Percentiles rank a stretch among this genome's conserved stretches.
phyloP scores from a whole-genome alignment of 2,329 filamentous ascomycete genomes.

The Stromatinia cepivora region DNA sequence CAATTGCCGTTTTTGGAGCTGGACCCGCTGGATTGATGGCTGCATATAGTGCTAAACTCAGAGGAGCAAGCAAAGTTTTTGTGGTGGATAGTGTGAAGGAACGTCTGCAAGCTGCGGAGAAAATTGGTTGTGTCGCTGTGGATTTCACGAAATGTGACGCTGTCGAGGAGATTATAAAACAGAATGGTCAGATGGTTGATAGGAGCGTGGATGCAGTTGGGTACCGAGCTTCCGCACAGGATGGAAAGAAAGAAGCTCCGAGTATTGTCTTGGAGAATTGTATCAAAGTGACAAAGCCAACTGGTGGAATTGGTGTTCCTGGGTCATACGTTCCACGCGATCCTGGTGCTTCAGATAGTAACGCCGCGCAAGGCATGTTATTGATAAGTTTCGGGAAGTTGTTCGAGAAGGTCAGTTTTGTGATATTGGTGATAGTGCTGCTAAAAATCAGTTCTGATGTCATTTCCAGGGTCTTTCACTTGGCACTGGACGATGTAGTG shows the following conservation, averaged over 20 bases:
- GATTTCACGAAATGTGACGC: conserved; percentile 61
- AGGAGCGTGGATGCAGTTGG: conserved; percentile 65
- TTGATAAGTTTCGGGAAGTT: conserved; percentile 65
- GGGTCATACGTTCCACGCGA: conserved; percentile 48
- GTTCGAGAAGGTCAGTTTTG: conserved; percentile 60
- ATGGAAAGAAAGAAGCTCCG: conserved; percentile 59
- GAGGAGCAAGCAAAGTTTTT: conserved; percentile 61
- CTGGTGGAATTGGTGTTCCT: conserved; percentile 39
- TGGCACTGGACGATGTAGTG: conserved; percentile 65
- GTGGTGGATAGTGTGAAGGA: conserved; percentile 64
- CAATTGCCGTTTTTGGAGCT: conserved; percentile 64
- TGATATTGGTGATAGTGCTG: not conserved
- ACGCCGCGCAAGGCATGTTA: conserved; percentile 63
- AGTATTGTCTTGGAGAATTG: conserved; percentile 48
- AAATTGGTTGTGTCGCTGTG: conserved; percentile 61
- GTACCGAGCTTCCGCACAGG: conserved; percentile 60
- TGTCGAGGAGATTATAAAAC: conserved; percentile 59
- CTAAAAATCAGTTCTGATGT: not conserved
- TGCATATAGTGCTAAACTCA: conserved; percentile 60
- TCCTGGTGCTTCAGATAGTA: conserved; percentile 62
- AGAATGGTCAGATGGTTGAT: conserved; percentile 62
- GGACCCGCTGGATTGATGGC: conserved; percentile 67
- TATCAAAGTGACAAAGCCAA: conserved; percentile 36
- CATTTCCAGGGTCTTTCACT: conserved; percentile 54
- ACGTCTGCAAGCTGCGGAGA: conserved; percentile 57